Evolutionary conservation across 2,329 filamentous ascomycete genomes (phyloP).

Genomic region (Purpureocillium lavendulum): DNA sequence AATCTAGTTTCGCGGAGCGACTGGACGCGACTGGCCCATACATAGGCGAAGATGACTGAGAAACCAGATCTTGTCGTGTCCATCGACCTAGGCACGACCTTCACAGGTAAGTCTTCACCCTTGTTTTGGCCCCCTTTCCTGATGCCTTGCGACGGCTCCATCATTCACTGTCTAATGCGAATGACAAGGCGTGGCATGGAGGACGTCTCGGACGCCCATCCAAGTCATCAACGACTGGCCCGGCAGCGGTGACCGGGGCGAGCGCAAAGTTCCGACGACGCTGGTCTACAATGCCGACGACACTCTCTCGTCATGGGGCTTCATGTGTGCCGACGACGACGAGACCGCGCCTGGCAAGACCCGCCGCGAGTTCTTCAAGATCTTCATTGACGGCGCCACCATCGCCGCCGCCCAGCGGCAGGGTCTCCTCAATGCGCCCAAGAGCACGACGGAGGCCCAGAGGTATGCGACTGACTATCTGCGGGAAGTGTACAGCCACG

Average conservation of each 20-base stretch:
- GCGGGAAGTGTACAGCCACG: slow-evolving; percentile 36
- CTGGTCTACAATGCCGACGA: slow-evolving; percentile 35
- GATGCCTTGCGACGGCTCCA: too few relatives aligned
- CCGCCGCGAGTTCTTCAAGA: slow-evolving; percentile 46
- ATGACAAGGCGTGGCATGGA: slow-evolving; percentile 24
- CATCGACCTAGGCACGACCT: slow-evolving; percentile 37
- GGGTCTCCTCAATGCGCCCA: slow-evolving; percentile 31
- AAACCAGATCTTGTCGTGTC: slow-evolving; percentile 28
- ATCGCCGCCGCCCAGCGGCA: slow-evolving; percentile 32
- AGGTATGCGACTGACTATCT: slow-evolving; percentile 42
- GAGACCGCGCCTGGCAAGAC: slow-evolving; percentile 20
- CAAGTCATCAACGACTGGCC: slow-evolving; percentile 46
- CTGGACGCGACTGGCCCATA: too few relatives aligned
- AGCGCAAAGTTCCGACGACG: slow-evolving; percentile 46
- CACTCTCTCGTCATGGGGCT: slow-evolving; percentile 42
- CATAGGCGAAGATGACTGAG: slow-evolving; percentile 10
- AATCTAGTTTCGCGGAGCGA: too few relatives aligned
- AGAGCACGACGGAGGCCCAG: slow-evolving; percentile 16
- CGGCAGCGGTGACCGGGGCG: slow-evolving; percentile 39
- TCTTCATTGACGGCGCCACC: slow-evolving; percentile 39
- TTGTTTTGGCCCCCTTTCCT: too few relatives aligned
- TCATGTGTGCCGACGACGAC: slow-evolving; percentile 39
- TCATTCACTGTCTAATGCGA: slow-evolving; percentile 2
- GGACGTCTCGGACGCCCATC: slow-evolving; percentile 29
- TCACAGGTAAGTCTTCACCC: slow-evolving; percentile 24